These are phyloP conservation scores for Hanseniaspora sp. DNA, from an alignment of 1,139 yeast genomes.

Conservation along the genomic window DNA sequence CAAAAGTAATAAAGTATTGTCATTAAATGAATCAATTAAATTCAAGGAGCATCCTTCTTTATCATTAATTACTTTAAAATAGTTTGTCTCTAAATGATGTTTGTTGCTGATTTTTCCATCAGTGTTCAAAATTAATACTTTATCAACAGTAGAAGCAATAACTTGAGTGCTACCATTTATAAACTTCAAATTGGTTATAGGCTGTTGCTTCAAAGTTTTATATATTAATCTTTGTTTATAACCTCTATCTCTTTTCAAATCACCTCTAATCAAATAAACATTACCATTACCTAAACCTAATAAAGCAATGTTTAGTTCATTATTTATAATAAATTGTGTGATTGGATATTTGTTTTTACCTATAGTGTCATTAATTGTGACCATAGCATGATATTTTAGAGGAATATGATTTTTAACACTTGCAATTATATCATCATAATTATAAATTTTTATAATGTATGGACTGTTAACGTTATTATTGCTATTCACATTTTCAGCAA, in stretches of 20 bases:
- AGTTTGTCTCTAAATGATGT: constrained; percentile 35
- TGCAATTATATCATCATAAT: constrained; percentile 19
- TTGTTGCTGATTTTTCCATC: constrained; percentile 66
- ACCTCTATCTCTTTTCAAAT: constrained; percentile 77
- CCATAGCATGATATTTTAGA: constrained; percentile 9
- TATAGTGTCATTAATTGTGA: constrained; percentile 12
- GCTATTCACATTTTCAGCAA: constrained; percentile 19
- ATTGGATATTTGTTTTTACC: constrained; percentile 63
- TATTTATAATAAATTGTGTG: constrained; percentile 49
- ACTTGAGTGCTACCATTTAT: constrained; percentile 21
- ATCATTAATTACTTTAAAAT: not conserved
- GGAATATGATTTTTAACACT: not conserved
- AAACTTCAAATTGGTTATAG: constrained; percentile 58
- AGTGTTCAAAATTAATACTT: constrained; percentile 62
- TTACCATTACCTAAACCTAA: constrained; percentile 83
- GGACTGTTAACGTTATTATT: constrained; percentile 28
- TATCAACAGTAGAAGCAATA: constrained; percentile 37
- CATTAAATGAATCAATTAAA: not conserved
- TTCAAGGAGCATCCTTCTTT: constrained; percentile 7
- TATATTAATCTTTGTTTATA: constrained; percentile 73
- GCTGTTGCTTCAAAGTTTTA: constrained; percentile 49
- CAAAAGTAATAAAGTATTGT: not conserved
- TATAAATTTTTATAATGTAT: constrained; percentile 31
- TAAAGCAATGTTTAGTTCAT: constrained; percentile 51
- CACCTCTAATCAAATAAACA: constrained; percentile 76